Base-by-base conservation (phyloP, 23 red algal genomes). In the Gracilaria caudata region DNA sequence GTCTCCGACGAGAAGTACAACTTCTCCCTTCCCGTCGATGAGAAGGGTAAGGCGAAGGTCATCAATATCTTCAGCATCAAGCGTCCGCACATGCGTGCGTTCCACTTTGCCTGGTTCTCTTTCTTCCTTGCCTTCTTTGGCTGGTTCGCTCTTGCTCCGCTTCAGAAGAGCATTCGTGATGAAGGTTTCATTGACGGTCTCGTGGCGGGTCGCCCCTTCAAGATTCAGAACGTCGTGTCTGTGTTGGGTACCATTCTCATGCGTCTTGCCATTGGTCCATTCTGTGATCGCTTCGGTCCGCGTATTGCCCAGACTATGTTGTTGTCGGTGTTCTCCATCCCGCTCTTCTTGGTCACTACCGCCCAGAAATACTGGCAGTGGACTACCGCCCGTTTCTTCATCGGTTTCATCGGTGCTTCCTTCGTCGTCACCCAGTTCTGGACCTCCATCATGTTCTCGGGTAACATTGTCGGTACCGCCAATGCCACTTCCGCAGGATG, bases 81-180 rank as follows among this genome's bases (percentile, higher is more conserved):
- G 23, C 88, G 96, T 23, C 96, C 96, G 16, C 96, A 98, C 88
- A 92, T 93, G 87, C 88, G 96, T 35, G 87, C 92, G 8, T 98
- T 98, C 86, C 90, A 93, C 93, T 98, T 93, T 43, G 96, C 96
- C 9, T 98, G 96, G 96, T 61, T 83, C 43, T 98, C 96, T 2
- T 98, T 98, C 87, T 98, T 98, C 92, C 71, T 94, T 53, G 92
- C 96, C 38, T 98, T 98, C 61, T 98, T 98, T 78, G 96, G 92
- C 0, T 98, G 96, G 96, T 98, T 98, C 80, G 92, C 96, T 21
- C 84, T 98, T 17, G 65, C 96, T 37, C 90, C 96, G 19, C 84
- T 98, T 19, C 83, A 94, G 41, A 30, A 68, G 9, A 77, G 38
- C 24, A 96, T 96, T 68, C 53, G 77, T 35, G 75, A 90, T 33